phyloP scores from a whole-genome alignment of 768 basidiomycete genomes.

The Pulveroboletus sp. region DNA sequence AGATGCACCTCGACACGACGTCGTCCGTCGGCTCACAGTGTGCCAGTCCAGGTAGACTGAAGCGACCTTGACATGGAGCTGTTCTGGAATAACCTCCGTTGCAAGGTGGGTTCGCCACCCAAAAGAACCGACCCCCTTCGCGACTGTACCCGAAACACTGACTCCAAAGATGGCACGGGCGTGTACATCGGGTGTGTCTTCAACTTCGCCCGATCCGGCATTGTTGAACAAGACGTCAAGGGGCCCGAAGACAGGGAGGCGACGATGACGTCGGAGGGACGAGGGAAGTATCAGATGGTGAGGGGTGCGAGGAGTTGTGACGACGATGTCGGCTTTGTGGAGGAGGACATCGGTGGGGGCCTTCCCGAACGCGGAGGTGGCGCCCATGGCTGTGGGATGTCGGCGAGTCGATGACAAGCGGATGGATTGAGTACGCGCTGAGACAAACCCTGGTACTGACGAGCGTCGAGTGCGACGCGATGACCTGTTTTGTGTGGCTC shows the following conservation, averaged over 20 bases:
- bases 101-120: conserved; percentile 28
- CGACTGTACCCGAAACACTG: conserved; percentile 18
- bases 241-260: conserved; percentile 29
- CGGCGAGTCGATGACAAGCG: no score
- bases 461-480: no score
- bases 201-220: conserved; percentile 36
- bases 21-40: conserved; percentile 5
- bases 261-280: conserved; percentile 38
- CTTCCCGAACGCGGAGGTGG: conserved; percentile 36
- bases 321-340: conserved; percentile 33
- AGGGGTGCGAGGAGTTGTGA: conserved; percentile 41
- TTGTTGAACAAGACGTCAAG: conserved; percentile 47
- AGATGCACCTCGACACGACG: background rate
- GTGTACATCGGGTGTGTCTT: conserved; percentile 28
- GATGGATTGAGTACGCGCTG: no score
- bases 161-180: conserved; percentile 35
- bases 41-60: conserved; percentile 1
- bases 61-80: conserved; percentile 6
- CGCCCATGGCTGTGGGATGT: conserved; percentile 23
- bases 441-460: no score
- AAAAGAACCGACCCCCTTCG: conserved; percentile 30
- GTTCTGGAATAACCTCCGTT: conserved; percentile 15
- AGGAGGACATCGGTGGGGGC: conserved; percentile 31
- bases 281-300: conserved; percentile 22
- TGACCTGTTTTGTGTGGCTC: no score